A percentile compares a stretch with the other conserved stretches of the same genome.
Conservation (phyloP, 495 filamentous ascomycete species). For the Oleoguttula mirabilis region DNA sequence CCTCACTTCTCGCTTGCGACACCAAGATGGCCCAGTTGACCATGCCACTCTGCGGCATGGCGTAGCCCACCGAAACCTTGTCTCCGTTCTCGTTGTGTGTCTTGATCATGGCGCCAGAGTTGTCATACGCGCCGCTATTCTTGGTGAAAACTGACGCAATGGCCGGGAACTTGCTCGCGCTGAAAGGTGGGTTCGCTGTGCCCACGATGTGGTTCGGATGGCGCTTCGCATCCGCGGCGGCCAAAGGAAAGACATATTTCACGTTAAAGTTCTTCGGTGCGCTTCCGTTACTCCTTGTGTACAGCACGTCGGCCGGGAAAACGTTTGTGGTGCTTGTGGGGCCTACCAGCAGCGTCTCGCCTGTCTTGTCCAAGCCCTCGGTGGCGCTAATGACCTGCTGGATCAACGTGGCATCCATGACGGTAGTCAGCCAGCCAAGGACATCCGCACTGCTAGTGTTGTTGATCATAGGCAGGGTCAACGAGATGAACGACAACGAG, state of each 20-base stretch:
- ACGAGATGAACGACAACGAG: constrained; percentile 61
- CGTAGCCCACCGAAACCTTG: constrained; percentile 58
- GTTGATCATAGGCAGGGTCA: constrained; percentile 63
- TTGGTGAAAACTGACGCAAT: constrained; percentile 43
- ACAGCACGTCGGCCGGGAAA: constrained; percentile 36
- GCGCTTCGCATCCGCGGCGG: constrained; percentile 31
- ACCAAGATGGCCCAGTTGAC: constrained; percentile 73
- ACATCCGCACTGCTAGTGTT: constrained; percentile 45
- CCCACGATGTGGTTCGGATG: constrained; percentile 38
- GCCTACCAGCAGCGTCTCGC: constrained; percentile 54
- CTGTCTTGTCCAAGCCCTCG: constrained; percentile 57
- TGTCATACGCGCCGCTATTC: constrained; percentile 41
- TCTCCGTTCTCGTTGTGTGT: constrained; percentile 56
- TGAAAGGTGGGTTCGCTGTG: constrained; percentile 41
- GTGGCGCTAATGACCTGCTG: constrained; percentile 43
- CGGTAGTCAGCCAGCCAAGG: constrained; percentile 63
- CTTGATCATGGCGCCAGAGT: constrained; percentile 44
- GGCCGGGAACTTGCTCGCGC: constrained; percentile 43
- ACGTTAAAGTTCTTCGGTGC: constrained; percentile 20
- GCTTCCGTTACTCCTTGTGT: constrained; percentile 6
- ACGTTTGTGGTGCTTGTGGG: constrained; percentile 51
- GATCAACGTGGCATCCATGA: constrained; percentile 51
- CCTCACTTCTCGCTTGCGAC: constrained; percentile 62
- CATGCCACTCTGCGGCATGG: constrained; percentile 48
- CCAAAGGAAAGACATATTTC: constrained; percentile 32